Base-by-base conservation (phyloP, 768 basidiomycete species). In the Tulasnella sp. region DNA sequence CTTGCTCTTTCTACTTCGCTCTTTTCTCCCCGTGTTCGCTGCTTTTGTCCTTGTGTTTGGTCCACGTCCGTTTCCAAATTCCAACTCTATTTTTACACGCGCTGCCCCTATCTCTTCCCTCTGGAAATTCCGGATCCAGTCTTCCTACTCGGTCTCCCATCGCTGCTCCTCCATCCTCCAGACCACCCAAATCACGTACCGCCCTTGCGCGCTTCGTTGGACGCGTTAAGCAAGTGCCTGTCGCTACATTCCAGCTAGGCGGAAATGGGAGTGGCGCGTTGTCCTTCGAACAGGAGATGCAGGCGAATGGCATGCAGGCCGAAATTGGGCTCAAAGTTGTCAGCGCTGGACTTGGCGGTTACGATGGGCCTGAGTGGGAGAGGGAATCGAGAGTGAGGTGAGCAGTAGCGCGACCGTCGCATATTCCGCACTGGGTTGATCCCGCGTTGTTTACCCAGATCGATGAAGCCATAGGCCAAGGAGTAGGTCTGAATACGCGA, bases 381-480 rank as follows among this genome's bases (percentile, higher is more conserved):
- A 79, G 79, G 88, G 85, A 37, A 82, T 90, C 9, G 88, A 87
- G 78, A 81, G 73, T 0, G 91, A 92, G 81, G 90, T 91, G 29
- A 77, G 84, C 77, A 0, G 91, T n/a, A 77, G 84, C 77, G 0
- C 69, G 12, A 22, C 34, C 45, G 17, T 19, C 9, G 0, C 9
- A 71, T 6, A 69, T n/a, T 71, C 38, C 25, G 25, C 49, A 37
- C 22, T 34, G n/a, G 22, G 54, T 22, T 77, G 22, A 39, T 8
- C 34, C 71, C 37, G 8, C 52, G 45, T 36, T 11, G 25, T 64
- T 34, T 58, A 7, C 79, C 64, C 79, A 88, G 87, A 85, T 87
- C 2, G 91, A 92, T 80, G 88, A 86, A 75, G 89, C 91, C 14
- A 84, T 91, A 19, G 88, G 87, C 19, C 91, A 90, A 83, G 91